Conservation (phyloP, 768 basidiomycete genomes). For the Coprinopsis cinerea region DNA sequence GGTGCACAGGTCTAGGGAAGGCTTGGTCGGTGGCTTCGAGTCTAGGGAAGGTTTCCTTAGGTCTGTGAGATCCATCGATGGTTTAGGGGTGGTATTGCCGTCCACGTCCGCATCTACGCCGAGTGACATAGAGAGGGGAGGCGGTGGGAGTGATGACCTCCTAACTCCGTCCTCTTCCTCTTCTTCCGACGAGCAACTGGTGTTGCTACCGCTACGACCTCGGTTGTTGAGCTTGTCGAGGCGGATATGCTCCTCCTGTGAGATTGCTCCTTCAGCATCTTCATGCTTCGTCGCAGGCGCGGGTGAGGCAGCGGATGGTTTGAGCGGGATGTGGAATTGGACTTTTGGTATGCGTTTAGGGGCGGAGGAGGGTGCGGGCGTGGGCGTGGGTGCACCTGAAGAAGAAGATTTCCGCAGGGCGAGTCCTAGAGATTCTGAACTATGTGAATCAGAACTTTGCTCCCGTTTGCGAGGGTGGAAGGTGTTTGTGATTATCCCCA, state of each 20-base stretch:
- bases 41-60: no score
- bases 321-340: slow-evolving; percentile 4
- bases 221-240: background rate
- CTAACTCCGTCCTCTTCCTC: background rate
- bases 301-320: no score
- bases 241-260: background rate
- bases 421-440: no score
- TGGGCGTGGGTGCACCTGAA: background rate
- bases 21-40: no score
- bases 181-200: background rate
- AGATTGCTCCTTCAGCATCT: background rate
- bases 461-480: background rate
- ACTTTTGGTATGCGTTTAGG: background rate
- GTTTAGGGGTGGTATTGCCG: no score
- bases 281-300: background rate
- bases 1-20: no score
- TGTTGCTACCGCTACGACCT: background rate
- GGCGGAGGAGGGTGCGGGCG: background rate
- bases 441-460: no score
- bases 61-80: no score
- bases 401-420: no score
- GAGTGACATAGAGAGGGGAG: no score
- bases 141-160: background rate
- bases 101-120: background rate
- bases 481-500: background rate